Evolutionary conservation across 148 eudicot species (phyloP), one percentile per base, ranked within the genome.

Genomic region (Rhododendron ferrugineum): DNA sequence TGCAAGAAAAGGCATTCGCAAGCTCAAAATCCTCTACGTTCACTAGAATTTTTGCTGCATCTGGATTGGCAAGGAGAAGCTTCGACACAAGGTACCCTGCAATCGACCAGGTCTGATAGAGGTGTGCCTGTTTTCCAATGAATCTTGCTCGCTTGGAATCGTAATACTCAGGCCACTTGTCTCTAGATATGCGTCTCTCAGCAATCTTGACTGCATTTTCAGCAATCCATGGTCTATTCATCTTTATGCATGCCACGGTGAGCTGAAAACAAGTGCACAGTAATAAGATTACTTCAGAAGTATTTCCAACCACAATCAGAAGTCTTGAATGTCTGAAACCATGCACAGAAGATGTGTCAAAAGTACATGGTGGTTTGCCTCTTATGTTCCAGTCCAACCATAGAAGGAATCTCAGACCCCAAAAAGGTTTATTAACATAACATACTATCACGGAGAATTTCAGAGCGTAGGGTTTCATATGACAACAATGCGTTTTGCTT

Each of bases 121-220:
- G 76, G 22, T 87, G 90, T 2, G 98, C 85, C 83, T 94, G 94
- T 80, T 94, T 94, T 18, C 98, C 98, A 1, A 94, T 91, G 88
- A 94, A 94, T 80, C 91, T 88, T 22, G 86, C 98, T 85, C 84
- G 89, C 86, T 91, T 91, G 2, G 96, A 92, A 88, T 94, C 96
- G 18, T 94, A 94, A 86, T 94, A 94, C 86, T 93, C 98, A 3
- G 98, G 98, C 98, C 98, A 94, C 84, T 91, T 91, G 91, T 94
- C 96, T 75, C 58, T 79, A 15, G 94, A 85, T 81, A 94, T 54
- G 80, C 94, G 91, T 81, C 83, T 90, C 92, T 94, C 94, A 11
- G 93, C 95, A 42, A 92, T 82, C 77, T 88, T 83, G 36, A 94
- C 91, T 8, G 96, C 98, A 84, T 82, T 92, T 60, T 89, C 93